phyloP scores from a whole-genome alignment of 1,284 basidiomycete genomes.

The Trametes pubescens region DNA sequence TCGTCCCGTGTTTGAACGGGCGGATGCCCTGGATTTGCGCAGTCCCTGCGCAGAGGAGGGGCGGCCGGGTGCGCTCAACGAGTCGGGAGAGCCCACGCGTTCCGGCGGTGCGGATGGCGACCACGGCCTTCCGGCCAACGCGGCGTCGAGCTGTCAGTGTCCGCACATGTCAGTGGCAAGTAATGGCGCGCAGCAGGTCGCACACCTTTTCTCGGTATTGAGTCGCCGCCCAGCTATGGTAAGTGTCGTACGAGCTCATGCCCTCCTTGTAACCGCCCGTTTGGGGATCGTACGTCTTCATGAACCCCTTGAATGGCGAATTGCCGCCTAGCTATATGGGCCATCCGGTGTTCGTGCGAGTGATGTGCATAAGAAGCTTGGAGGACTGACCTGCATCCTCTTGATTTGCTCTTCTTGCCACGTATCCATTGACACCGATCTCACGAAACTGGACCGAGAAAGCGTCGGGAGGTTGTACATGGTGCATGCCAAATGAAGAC shows the following conservation, averaged over 20 bases:
- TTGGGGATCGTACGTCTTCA: conserved; percentile 78
- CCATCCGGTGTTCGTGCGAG: conserved; percentile 19
- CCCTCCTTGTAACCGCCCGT: conserved; percentile 79
- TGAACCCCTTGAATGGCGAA: conserved; percentile 79
- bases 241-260: conserved; percentile 80
- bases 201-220: conserved; percentile 91
- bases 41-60: conserved; percentile 77
- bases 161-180: conserved; percentile 12
- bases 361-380: conserved; percentile 19
- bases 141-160: conserved; percentile 71
- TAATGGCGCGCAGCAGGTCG: conserved; percentile 18
- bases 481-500: neutral
- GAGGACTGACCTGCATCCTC: conserved; percentile 81
- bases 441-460: conserved; percentile 75
- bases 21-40: conserved; percentile 76
- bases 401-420: conserved; percentile 92
- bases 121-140: conserved; percentile 76
- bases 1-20: conserved; percentile 56
- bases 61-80: conserved; percentile 54
- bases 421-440: conserved; percentile 95
- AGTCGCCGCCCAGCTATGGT: conserved; percentile 91
- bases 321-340: conserved; percentile 82
- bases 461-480: conserved; percentile 12
- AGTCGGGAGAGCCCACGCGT: conserved; percentile 43
- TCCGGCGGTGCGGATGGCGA: conserved; percentile 70